Evolutionary conservation across 1,284 basidiomycete species (phyloP).

Genomic region (Schizophyllum commune): DNA sequence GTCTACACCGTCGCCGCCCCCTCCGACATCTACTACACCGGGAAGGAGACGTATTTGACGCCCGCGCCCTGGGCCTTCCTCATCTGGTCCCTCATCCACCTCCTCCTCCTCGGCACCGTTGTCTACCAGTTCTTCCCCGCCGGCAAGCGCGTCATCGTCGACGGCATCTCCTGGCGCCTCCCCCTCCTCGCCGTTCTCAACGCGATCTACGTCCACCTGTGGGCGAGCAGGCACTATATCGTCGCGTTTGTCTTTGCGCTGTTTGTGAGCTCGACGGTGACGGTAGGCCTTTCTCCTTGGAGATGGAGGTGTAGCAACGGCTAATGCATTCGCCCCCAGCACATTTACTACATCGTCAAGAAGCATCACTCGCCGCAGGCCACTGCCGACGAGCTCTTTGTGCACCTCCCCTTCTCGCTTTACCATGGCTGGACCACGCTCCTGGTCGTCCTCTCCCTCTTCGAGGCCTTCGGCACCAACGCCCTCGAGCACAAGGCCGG

Average conservation of each 20-base stretch:
- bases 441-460: conserved; percentile 80
- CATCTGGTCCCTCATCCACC: conserved; percentile 82
- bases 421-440: conserved; percentile 96
- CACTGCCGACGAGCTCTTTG: conserved; percentile 68
- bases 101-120: conserved; percentile 80
- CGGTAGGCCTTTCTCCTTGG: no score
- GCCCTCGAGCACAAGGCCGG: conserved; percentile 61
- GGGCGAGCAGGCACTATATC: conserved; percentile 66
- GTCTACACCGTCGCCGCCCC: conserved; percentile 78
- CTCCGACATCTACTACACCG: conserved; percentile 56
- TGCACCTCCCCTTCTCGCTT: conserved; percentile 85
- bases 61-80: conserved; percentile 84
- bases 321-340: conserved; percentile 25
- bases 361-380: conserved; percentile 66
- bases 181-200: conserved; percentile 81
- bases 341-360: conserved; percentile 92
- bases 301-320: no score
- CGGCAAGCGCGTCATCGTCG: conserved; percentile 79
- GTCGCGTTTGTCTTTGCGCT: conserved; percentile 81
- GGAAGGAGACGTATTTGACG: conserved; percentile 83
- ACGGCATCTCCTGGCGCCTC: conserved; percentile 85
- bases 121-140: conserved; percentile 82
- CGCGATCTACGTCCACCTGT: conserved; percentile 79
- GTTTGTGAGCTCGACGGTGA: conserved; percentile 76
- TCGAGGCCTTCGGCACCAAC: conserved; percentile 87